Evolutionary conservation across 1,284 basidiomycete species (phyloP), one percentile per base, ranked within the genome.

Genomic region (Fomitopsis schrenkii): DNA sequence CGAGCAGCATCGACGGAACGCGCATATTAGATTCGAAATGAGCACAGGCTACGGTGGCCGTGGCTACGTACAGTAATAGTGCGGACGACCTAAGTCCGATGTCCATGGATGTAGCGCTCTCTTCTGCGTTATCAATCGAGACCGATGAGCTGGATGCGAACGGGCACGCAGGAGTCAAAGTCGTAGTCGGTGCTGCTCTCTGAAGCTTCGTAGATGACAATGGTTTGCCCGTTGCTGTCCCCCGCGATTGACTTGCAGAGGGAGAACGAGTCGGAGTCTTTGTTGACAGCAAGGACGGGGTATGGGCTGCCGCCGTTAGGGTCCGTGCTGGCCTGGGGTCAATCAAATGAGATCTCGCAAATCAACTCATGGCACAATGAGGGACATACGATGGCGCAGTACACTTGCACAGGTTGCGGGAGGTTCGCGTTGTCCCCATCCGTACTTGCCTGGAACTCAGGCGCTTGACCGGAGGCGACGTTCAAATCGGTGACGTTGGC

Each of bases 201-300:
- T 1, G 64, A 22, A 1, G 66, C 55, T 59, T 67, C 64, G 63
- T 66, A 71, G 26, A 67, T 65, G 35, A 72, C 59, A 58, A 67
- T 69, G 58, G 63, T 64, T 63, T 70, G 67, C 14, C 59, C 54
- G 15, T 10, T 28, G 5, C 53, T 12, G 17, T 22, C 28, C 15
- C 48, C 35, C 30, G 28, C 33, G 58, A 58, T 59, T 33, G 50
- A 40, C 54, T 52, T 52, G 65, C 71, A 72, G 2, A 72, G 67
- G 36, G 65, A 66, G 67, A 72, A 72, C 48, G 59, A 61, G 64
- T 68, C 68, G 17, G 67, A 63, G 65, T 70, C 67, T 57, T 66
- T 64, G 62, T 68, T 63, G 15, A 70, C 65, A 10, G 71, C 64
- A 45, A 68, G 64, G 26, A 45, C 41, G 6, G 67, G 67, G 53